Conservation (phyloP, 257 asterid genomes). For the Solanum infundibuliforme region DNA sequence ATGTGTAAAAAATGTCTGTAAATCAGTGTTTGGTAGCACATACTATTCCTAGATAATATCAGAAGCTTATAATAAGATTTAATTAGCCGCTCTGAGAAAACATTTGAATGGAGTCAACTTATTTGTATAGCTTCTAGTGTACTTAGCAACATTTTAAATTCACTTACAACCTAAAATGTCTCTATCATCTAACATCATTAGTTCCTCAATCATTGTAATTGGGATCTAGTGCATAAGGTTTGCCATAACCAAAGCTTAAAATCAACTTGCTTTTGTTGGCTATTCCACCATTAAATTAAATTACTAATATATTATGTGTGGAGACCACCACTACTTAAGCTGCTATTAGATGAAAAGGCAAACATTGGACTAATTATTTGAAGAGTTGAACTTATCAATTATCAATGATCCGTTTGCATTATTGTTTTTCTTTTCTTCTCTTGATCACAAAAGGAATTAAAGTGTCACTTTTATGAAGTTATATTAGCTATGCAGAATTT, state of each 20-base stretch:
- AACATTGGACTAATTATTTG: not conserved
- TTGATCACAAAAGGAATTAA: not conserved
- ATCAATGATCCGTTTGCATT: not conserved
- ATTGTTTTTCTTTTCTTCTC: not conserved
- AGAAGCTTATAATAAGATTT: slow-evolving; percentile 13
- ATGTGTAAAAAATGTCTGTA: slow-evolving; percentile 23
- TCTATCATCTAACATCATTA: not conserved
- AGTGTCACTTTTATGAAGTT: not conserved
- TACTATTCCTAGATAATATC: slow-evolving; percentile 28
- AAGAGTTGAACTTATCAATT: not conserved
- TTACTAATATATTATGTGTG: not conserved
- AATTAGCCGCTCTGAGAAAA: slow-evolving; percentile 15
- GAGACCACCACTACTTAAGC: not conserved
- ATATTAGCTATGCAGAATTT: not conserved
- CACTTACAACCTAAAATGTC: not conserved
- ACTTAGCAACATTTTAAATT: not conserved
- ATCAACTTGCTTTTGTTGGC: not conserved
- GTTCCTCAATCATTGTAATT: not conserved
- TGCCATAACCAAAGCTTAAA: not conserved
- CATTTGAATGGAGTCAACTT: not conserved
- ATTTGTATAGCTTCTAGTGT: too few relatives aligned
- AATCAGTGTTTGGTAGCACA: slow-evolving; percentile 24
- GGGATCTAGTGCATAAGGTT: not conserved
- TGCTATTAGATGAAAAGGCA: not conserved
- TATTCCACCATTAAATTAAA: not conserved